phyloP scores from a whole-genome alignment of 2,329 filamentous ascomycete genomes.

The Hypoxylon sp. region DNA sequence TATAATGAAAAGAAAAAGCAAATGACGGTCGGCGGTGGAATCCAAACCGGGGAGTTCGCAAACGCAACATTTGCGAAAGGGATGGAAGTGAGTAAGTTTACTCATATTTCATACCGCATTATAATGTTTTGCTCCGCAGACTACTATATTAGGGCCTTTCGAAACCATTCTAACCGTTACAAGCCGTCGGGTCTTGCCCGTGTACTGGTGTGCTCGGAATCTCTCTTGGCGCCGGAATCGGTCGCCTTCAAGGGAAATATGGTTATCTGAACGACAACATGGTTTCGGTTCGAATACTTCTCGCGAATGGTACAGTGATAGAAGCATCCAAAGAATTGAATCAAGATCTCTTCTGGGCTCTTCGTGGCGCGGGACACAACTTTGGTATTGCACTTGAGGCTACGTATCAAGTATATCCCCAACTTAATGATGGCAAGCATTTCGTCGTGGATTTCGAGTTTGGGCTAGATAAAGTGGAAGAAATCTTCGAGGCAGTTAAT shows the following conservation, averaged over 20 bases:
- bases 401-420: slow-evolving; percentile 52
- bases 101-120: no score
- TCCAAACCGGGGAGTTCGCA: no score
- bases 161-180: no score
- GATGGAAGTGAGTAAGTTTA: no score
- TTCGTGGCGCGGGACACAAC: slow-evolving; percentile 71
- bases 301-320: slow-evolving; percentile 36
- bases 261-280: slow-evolving; percentile 45
- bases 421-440: neutral
- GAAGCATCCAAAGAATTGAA: slow-evolving; percentile 42
- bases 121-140: no score
- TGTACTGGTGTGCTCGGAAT: neutral
- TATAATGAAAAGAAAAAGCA: no score
- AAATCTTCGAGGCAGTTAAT: neutral
- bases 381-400: slow-evolving; percentile 69
- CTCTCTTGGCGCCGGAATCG: neutral
- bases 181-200: neutral
- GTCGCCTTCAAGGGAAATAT: slow-evolving; percentile 47
- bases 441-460: neutral
- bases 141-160: no score
- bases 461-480: neutral
- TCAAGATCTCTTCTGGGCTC: slow-evolving; percentile 67
- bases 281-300: slow-evolving; percentile 35
- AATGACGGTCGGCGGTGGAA: no score
- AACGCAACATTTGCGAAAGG: no score